Evolutionary conservation across 805 yeast genomes (phyloP).

Genomic region (Wickerhamiella kazuoi): DNA sequence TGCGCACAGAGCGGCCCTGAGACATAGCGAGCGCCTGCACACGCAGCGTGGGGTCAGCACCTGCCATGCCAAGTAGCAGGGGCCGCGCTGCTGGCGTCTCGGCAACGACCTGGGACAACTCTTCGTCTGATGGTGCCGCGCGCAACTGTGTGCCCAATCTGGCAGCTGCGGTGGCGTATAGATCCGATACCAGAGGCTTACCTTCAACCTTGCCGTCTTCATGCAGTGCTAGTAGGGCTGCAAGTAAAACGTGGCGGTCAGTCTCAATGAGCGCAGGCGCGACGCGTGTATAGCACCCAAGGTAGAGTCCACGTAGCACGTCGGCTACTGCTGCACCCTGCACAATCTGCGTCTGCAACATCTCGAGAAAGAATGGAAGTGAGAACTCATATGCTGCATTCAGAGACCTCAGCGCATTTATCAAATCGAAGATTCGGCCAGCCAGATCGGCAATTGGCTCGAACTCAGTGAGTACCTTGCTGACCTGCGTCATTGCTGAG

Average conservation of each 20-base stretch:
- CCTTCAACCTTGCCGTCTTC: too few relatives aligned
- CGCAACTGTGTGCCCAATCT: not conserved
- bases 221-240: slow-evolving; percentile 25
- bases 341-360: slow-evolving; percentile 16
- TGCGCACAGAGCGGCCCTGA: slow-evolving; percentile 17
- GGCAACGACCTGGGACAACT: not conserved
- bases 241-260: slow-evolving; percentile 25
- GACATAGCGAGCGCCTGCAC: slow-evolving; percentile 30
- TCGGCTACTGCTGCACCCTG: slow-evolving; percentile 6
- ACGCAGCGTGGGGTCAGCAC: slow-evolving; percentile 47
- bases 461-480: slow-evolving; percentile 30
- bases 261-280: slow-evolving; percentile 30
- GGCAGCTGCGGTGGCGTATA: too few relatives aligned
- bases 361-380: slow-evolving; percentile 26
- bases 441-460: slow-evolving; percentile 38
- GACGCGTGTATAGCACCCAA: slow-evolving; percentile 28
- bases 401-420: slow-evolving; percentile 27
- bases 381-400: slow-evolving; percentile 45
- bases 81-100: slow-evolving; percentile 18
- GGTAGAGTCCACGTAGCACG: slow-evolving; percentile 27
- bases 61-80: slow-evolving; percentile 40
- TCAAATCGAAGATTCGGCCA: slow-evolving; percentile 31
- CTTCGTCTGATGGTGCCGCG: not conserved
- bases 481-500: slow-evolving; percentile 37
- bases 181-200: too few relatives aligned